Base-by-base conservation (phyloP, 2,329 filamentous ascomycete genomes). In the Tolypocladium guangdongense region DNA sequence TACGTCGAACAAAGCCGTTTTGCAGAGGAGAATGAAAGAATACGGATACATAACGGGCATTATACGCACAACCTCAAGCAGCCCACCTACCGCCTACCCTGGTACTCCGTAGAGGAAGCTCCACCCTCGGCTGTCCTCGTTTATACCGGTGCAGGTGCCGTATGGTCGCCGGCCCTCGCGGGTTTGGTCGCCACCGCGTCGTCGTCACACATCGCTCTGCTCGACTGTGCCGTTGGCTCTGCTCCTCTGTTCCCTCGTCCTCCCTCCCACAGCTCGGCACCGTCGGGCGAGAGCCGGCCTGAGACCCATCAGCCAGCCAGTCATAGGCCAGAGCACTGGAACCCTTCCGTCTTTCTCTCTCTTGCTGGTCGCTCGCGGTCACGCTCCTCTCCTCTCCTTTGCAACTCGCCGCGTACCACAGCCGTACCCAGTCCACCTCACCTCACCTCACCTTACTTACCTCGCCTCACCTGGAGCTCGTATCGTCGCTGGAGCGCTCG, bases 281-380 rank as follows among this genome's bases (percentile, higher is more conserved):
- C 53, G 45, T 57, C 53, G 55, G 55, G 55, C 55, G 55, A 57
- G 50, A 57, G 55, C 55, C 55, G 55, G 51, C 52, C 51, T 22
- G 10, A 33, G 36, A 27, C 37, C 47, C 50, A 43, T 35, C 46
- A 22, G 52, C 37, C 46, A 36, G 30, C 49, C 53, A 48, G 38
- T n/a, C 41, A 54, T 32, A 46, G 39, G 33, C 52, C 33, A 27
- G 30, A 12, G 7, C 38, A n/a, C 38, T 50, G 32, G 32, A 43
- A 20, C 41, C 50, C 38, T 22, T 37, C 50, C 50, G 33, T 11
- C 33, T 24, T 7, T 50, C 37, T 16, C 20, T 41, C 35, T 37
- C 32, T 37, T 18, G 12, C 20, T 22, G n/a, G 14, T 22, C 37
- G 27, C 33, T 37, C 22, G 14, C 39, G 10, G 20, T 24, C 45